phyloP scores from a whole-genome alignment of 768 basidiomycete species.

The Gloeopeniophorella convolvens region DNA sequence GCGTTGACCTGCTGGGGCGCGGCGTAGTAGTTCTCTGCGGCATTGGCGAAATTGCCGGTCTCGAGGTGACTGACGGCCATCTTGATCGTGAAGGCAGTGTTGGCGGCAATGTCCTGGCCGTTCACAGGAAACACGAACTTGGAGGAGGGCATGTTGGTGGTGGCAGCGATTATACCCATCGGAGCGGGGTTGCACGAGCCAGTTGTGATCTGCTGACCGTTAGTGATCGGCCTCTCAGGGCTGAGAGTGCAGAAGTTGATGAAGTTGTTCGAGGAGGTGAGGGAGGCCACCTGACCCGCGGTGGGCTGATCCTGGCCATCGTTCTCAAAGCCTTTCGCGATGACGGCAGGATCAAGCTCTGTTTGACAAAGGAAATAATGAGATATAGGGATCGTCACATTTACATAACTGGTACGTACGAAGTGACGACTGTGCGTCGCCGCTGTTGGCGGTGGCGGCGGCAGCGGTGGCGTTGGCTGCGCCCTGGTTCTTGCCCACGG shows the following conservation, averaged over 20 bases:
- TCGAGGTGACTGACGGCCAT: slow-evolving; percentile 40
- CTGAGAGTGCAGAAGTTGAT: slow-evolving; percentile 58
- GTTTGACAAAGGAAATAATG: slow-evolving; percentile 22
- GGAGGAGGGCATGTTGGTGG: slow-evolving; percentile 43
- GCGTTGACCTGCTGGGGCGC: slow-evolving; percentile 47
- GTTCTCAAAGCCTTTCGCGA: slow-evolving; percentile 49
- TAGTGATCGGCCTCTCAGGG: slow-evolving; percentile 47
- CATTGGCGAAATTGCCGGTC: slow-evolving; percentile 55
- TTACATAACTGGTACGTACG: no score
- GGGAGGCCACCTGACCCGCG: slow-evolving; percentile 47
- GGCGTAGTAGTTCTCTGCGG: slow-evolving; percentile 43
- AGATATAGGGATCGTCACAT: slow-evolving; percentile 38
- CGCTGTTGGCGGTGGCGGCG: no score
- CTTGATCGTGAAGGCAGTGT: slow-evolving; percentile 46
- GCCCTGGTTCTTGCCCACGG: neutral
- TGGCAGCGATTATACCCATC: slow-evolving; percentile 51
- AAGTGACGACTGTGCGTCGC: no score
- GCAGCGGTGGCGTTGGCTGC: slow-evolving; percentile 22
- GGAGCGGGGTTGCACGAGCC: slow-evolving; percentile 58
- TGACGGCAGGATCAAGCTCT: slow-evolving; percentile 41
- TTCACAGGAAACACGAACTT: slow-evolving; percentile 49
- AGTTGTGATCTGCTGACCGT: slow-evolving; percentile 45
- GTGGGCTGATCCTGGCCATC: slow-evolving; percentile 37
- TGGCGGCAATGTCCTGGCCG: slow-evolving; percentile 36
- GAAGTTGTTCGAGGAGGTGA: slow-evolving; percentile 67